Evolutionary conservation across 805 yeast genomes (phyloP).

Genomic region (Candida palmyrensis): DNA sequence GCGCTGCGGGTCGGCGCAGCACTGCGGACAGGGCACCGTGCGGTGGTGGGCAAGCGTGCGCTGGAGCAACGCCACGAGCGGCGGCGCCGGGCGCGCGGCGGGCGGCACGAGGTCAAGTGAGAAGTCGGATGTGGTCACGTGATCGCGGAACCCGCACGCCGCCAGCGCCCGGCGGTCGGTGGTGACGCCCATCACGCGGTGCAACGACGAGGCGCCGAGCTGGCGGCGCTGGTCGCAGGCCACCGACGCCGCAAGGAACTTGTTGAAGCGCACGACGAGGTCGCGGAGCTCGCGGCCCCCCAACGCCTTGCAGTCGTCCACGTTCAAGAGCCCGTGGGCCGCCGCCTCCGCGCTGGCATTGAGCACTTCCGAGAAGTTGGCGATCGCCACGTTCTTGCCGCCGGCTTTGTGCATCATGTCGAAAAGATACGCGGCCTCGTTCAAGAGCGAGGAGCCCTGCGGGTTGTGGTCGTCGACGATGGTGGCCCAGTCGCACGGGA

Average conservation of each 20-base stretch:
- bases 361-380: slow-evolving; percentile 58
- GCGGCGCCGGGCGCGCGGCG: slow-evolving; percentile 6
- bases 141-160: slow-evolving; percentile 34
- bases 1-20: slow-evolving; percentile 49
- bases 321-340: slow-evolving; percentile 43
- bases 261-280: slow-evolving; percentile 50
- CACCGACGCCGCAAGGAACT: slow-evolving; percentile 45
- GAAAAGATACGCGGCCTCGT: slow-evolving; percentile 82
- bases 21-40: slow-evolving; percentile 45
- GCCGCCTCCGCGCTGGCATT: slow-evolving; percentile 41
- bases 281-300: slow-evolving; percentile 41
- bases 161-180: slow-evolving; percentile 39
- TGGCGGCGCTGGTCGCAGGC: slow-evolving; percentile 32
- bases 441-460: slow-evolving; percentile 51
- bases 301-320: slow-evolving; percentile 40
- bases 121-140: slow-evolving; percentile 28
- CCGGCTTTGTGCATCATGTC: slow-evolving; percentile 86
- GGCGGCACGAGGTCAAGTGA: slow-evolving; percentile 42
- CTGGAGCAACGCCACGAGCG: neutral
- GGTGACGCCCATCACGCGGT: slow-evolving; percentile 36
- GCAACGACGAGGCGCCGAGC: slow-evolving; percentile 14
- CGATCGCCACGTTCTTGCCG: slow-evolving; percentile 74
- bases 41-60: slow-evolving; percentile 28
- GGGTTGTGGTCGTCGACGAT: slow-evolving; percentile 23
- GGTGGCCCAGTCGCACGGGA: slow-evolving; percentile 35